phyloP scores from a whole-genome alignment of 2,329 filamentous ascomycete genomes.

The Harringtonia aguacate region DNA sequence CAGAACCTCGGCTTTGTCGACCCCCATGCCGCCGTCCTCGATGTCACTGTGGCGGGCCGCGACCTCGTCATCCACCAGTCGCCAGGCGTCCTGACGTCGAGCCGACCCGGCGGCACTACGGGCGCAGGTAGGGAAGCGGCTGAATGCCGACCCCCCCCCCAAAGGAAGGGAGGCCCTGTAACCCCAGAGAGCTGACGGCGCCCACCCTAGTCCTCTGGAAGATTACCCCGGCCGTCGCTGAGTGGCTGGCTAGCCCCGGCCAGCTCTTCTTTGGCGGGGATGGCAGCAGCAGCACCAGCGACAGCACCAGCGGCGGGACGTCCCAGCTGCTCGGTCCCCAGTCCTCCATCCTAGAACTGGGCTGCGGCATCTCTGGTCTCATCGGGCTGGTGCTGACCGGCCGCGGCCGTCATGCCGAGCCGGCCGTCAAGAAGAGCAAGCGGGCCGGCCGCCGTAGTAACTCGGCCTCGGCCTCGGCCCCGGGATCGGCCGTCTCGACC shows the following conservation, averaged over 20 bases:
- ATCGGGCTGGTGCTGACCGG: constrained; percentile 59
- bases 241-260: constrained; percentile 57
- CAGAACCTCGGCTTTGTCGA: constrained; percentile 81
- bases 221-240: constrained; percentile 71
- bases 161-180: too few species aligned
- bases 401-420: not conserved
- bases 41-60: constrained; percentile 52
- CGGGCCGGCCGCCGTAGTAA: too few species aligned
- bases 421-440: not conserved
- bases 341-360: constrained; percentile 67
- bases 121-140: too few species aligned
- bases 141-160: too few species aligned
- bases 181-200: too few species aligned
- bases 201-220: constrained; percentile 67
- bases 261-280: constrained; percentile 50
- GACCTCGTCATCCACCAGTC: constrained; percentile 77
- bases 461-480: too few species aligned
- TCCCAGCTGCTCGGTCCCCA: constrained; percentile 28
- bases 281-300: constrained; percentile 17
- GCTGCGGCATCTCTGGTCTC: constrained; percentile 77
- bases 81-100: constrained; percentile 68
- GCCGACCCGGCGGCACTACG: constrained; percentile 50
- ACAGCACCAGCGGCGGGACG: constrained; percentile 23
- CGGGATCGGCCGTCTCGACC: not conserved
- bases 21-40: constrained; percentile 51